phyloP scores from a whole-genome alignment of 2,329 filamentous ascomycete genomes.

The Metarhizium album region DNA sequence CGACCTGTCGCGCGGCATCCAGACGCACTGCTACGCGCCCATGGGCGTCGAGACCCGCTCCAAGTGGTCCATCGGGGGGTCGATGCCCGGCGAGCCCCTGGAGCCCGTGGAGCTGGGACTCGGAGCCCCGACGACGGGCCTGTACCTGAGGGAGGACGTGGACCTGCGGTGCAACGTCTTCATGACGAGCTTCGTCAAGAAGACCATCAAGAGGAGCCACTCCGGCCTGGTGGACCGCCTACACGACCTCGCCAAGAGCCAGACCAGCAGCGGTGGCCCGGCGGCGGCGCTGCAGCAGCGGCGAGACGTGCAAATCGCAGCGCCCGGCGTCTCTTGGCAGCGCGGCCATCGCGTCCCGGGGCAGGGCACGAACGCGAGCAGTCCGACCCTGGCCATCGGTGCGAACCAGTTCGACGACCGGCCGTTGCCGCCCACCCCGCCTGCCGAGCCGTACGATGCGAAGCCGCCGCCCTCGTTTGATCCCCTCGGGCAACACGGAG shows the following conservation, averaged over 20 bases:
- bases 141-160: constrained; percentile 80
- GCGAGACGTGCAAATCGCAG: constrained; percentile 17
- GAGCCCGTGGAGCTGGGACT: constrained; percentile 57
- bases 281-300: background rate
- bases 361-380: background rate
- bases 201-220: constrained; percentile 70
- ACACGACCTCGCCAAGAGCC: constrained; percentile 1
- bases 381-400: background rate
- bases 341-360: constrained; percentile 25
- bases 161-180: constrained; percentile 70
- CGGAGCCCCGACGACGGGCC: constrained; percentile 52
- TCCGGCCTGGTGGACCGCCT: constrained; percentile 56
- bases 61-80: constrained; percentile 67
- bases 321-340: constrained; percentile 8
- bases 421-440: background rate
- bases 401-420: background rate
- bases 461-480: background rate
- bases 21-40: constrained; percentile 77
- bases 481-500: background rate
- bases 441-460: background rate
- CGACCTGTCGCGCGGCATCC: constrained; percentile 59
- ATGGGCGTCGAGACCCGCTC: constrained; percentile 69
- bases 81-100: constrained; percentile 56
- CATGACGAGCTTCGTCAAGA: constrained; percentile 68
- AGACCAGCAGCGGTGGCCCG: background rate